Evolutionary conservation across 805 yeast genomes (phyloP), one percentile per base, ranked within the genome.

Genomic region (Starmerella stigmatis): DNA sequence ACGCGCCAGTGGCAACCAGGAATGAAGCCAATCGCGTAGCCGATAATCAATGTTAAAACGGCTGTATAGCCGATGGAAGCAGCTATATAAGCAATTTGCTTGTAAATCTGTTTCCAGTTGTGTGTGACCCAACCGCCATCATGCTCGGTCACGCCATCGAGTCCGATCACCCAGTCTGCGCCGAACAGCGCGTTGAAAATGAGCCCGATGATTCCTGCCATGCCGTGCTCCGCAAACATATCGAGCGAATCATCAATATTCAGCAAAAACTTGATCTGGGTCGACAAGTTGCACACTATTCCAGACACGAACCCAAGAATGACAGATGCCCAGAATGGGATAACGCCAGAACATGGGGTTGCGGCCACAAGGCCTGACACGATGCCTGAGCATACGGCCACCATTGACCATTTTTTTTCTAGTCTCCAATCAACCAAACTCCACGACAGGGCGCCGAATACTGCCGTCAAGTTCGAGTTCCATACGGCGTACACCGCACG

Each of bases 181-280:
- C 84, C 96, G 60, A 92, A 88, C 1, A 89, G 60, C 0, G 84
- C 96, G 60, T 86, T 86, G 68, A 86, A 86, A n/a, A 89, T 47
- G 39, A 88, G 70, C 0, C 98, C 97, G 37, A 89, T 72, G 38
- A 88, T 73, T 26, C 98, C 98, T 0, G 96, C 97, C 56, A 89
- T 73, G 41, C 96, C 97, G 79, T 89, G 98, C 76, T 89, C 97
- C n/a, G 97, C 97, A 61, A 89, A 73, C 42, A 86, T 78, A 80
- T 92, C 97, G 56, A 92, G 68, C 2, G 96, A 79, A 66, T 89
- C 98, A 63, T 92, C 97, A 42, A 89, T 86, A 48, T 74, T 73
- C 38, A 82, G 67, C 51, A 84, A 65, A 60, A 81, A 84, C 65
- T 89, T 89, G 62, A 89, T 67, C 58, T 86, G 83, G 38, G 96